A percentile compares a stretch with the other conserved stretches of the same genome.
These are phyloP conservation scores for Chrysoporthe austroafricana DNA, from an alignment of 2,329 filamentous ascomycete species.

Conservation along the genomic window DNA sequence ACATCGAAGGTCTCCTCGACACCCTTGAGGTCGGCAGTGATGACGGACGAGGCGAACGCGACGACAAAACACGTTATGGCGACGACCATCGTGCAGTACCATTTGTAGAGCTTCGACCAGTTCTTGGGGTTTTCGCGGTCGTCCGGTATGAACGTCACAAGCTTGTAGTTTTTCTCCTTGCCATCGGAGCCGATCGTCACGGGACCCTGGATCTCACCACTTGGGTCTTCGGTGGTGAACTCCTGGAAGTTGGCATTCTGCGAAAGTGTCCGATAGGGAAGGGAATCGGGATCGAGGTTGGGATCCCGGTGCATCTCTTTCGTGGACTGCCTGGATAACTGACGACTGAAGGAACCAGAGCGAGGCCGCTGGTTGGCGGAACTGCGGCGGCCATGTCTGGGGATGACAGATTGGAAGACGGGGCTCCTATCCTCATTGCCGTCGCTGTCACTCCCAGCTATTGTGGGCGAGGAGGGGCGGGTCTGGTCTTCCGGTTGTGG, in stretches of 20 bases:
- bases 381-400: constrained; percentile 12
- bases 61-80: constrained; percentile 76
- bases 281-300: constrained; percentile 52
- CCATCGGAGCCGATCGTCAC: constrained; percentile 32
- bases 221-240: constrained; percentile 64
- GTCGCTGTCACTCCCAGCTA: constrained; percentile 16
- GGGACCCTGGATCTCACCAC: constrained; percentile 63
- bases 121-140: constrained; percentile 85
- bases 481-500: not conserved
- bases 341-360: constrained; percentile 26
- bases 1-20: constrained; percentile 67
- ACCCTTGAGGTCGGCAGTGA: constrained; percentile 75
- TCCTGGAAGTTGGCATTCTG: constrained; percentile 66
- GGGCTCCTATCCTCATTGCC: constrained; percentile 5
- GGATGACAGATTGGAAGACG: constrained; percentile 20
- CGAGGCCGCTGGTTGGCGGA: constrained; percentile 14
- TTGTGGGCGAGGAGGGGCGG: constrained; percentile 17
- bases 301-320: constrained; percentile 45
- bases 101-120: constrained; percentile 78
- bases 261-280: constrained; percentile 68
- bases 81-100: constrained; percentile 86
- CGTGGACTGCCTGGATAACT: constrained; percentile 28
- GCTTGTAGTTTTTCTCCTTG: constrained; percentile 46
- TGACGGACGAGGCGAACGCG: constrained; percentile 71
- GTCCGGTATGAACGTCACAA: constrained; percentile 67